Conservation (phyloP, 208 protist genomes). For the Lotmaria passim region DNA sequence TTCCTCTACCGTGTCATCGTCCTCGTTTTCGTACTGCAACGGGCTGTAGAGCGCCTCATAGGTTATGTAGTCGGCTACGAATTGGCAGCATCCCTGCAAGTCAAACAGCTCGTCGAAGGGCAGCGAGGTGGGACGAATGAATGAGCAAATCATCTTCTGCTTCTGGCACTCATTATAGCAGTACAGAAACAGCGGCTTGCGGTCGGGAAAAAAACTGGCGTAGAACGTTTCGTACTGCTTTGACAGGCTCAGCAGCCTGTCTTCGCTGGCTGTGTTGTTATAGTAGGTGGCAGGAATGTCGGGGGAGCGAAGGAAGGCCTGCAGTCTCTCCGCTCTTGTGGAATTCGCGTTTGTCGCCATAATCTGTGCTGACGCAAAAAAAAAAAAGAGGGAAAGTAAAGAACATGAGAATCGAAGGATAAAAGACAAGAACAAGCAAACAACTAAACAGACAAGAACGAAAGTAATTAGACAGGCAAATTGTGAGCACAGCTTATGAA, state of each 20-base stretch:
- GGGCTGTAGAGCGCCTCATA: constrained; percentile 82
- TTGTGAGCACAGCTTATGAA: too few relatives aligned
- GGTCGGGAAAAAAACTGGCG: constrained; percentile 77
- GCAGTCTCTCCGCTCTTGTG: constrained; percentile 45
- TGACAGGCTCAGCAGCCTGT: constrained; percentile 55
- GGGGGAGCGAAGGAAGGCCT: constrained; percentile 40
- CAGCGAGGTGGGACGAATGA: constrained; percentile 84
- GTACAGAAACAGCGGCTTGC: constrained; percentile 74
- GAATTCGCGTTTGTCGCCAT: constrained; percentile 6
- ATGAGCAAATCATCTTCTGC: constrained; percentile 92
- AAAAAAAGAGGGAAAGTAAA: constrained; percentile 1
- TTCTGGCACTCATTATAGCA: constrained; percentile 73
- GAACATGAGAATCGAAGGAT: constrained; percentile 23
- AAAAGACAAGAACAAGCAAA: not conserved
- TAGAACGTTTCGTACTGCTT: constrained; percentile 76
- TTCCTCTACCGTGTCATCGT: constrained; percentile 48
- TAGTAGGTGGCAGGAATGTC: constrained; percentile 76
- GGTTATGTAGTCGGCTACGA: constrained; percentile 83
- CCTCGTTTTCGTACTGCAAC: constrained; percentile 33
- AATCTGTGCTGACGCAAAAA: not conserved
- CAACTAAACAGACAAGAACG: not conserved
- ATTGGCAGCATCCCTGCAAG: constrained; percentile 58
- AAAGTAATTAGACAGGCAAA: too few relatives aligned
- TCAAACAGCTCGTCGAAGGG: constrained; percentile 85
- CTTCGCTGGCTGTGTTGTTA: constrained; percentile 65